Base-by-base conservation (phyloP, 257 asterid genomes). In the Forsythia viridissima region DNA sequence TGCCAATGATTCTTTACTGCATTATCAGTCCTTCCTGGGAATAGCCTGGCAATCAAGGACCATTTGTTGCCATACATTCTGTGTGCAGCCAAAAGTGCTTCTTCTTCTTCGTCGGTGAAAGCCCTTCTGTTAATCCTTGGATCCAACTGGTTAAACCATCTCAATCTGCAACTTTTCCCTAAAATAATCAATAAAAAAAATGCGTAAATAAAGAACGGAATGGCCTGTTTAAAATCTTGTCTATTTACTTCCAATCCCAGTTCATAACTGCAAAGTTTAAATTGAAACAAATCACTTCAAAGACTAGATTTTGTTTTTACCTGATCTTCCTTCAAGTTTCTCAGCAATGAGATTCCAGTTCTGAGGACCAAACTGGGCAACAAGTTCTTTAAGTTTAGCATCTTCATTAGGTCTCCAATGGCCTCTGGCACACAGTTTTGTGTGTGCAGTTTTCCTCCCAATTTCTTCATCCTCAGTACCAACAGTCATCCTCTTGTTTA, bases 1-100 rank as follows among this genome's bases (percentile, higher is more conserved):
- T 88, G 92, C 88, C 88, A 88, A 75, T 88, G 92, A 71, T 88
- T 88, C 86, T 88, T 88, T 8, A 88, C 92, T 8, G 92, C 88
- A 61, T 88, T 88, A 61, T 88, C 92, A 2, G 92, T 88, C 40
- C 92, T 79, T 4, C 90, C 89, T 2, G 90, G 89, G 55, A 88
- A 88, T 13, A 88, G 83, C 59, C 83, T 82, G 0, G 92, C 86
- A 30, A 88, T 88, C 87, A 82, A 75, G 1, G 89, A 84, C 91
- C 91, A 88, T 72, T 88, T 88, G 86, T 86, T 88, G 11, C 91
- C 91, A 34, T 88, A 84, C 78, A 82, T 76, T 21, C 42, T 71
- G 80, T 88, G 92, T 0, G 92, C 90, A 1, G 80, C 75, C 70
- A 88, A 24, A 15, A 88, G 85, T 77, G 87, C 81, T 65, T 88